These are phyloP conservation scores for Bimuria novae-zelandiae DNA, from an alignment of 2,329 filamentous ascomycete species.

Conservation along the genomic window DNA sequence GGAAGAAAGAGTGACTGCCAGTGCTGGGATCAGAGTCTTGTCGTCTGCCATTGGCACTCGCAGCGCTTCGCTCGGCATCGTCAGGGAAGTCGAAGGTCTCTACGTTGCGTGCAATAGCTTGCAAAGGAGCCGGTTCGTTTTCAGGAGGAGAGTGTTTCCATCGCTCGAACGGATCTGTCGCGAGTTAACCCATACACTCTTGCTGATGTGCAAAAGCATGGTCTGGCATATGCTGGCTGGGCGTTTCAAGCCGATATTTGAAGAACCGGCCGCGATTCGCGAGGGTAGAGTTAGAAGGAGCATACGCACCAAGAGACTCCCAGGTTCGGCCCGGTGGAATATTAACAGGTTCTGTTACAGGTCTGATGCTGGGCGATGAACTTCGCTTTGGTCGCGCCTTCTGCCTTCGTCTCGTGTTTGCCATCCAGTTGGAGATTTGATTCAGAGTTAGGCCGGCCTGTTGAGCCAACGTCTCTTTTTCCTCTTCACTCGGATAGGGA, in stretches of 20 bases:
- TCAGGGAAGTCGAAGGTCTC: slow-evolving; percentile 41
- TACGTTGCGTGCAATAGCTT: slow-evolving; percentile 67
- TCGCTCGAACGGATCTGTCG: slow-evolving; percentile 65
- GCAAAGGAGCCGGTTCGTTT: slow-evolving; percentile 68
- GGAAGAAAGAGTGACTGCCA: slow-evolving; percentile 55
- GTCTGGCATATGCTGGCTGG: slow-evolving; percentile 7
- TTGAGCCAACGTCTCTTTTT: slow-evolving; percentile 78
- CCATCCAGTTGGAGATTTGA: slow-evolving; percentile 91
- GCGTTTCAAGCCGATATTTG: slow-evolving; percentile 24
- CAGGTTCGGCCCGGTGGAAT: slow-evolving; percentile 69
- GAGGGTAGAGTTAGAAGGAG: slow-evolving; percentile 20
- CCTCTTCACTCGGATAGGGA: slow-evolving; percentile 85
- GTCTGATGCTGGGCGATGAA: slow-evolving; percentile 70
- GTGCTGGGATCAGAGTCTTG: slow-evolving; percentile 54
- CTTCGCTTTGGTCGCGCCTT: slow-evolving; percentile 73
- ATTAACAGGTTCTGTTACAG: slow-evolving; percentile 68
- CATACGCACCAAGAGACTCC: slow-evolving; percentile 47
- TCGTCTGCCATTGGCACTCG: slow-evolving; percentile 52
- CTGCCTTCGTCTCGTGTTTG: slow-evolving; percentile 81
- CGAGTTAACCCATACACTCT: slow-evolving; percentile 51
- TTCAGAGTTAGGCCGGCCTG: slow-evolving; percentile 80
- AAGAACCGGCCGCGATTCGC: slow-evolving; percentile 25
- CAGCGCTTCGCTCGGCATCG: slow-evolving; percentile 33
- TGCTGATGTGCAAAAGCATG: slow-evolving; percentile 18
- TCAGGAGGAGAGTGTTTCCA: slow-evolving; percentile 72